Evolutionary conservation across 345 rosid genomes (phyloP), one percentile per base, ranked within the genome.

Genomic region (Crucihimalaya himalaica): DNA sequence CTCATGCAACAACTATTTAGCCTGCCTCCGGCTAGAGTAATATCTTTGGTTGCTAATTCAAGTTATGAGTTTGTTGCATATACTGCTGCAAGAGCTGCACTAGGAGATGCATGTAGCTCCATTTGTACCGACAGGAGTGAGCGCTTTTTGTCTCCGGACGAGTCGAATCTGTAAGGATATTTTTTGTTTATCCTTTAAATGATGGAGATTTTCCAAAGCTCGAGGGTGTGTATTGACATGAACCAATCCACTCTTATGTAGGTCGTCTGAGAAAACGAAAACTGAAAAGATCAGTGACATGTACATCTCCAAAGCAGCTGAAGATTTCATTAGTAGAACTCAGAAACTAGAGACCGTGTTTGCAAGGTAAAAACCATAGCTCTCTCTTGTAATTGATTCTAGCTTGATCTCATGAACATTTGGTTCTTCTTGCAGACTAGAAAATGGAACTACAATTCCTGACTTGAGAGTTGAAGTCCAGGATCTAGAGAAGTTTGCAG

Each of bases 401-500:
- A 57, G 51, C 55, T 53, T 59, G 64, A 42, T 34, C 73, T 72
- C 52, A 53, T 64, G 34, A 21, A 63, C 42, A 64, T 57, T 8
- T 50, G 62, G 1, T 48, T 46, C 34, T 67, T 73, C 43, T 66
- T 80, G 82, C 89, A 95, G 99, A 75, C 72, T 89, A 85, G 89
- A 92, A 55, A 89, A 83, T 67, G 82, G 88, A 78, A 68, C 79
- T 60, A 85, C 91, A 20, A 64, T 87, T 35, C 18, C 86, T 48
- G 97, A 94, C 81, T 61, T 94, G 80, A 81, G 86, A 83, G 78
- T 91, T 57, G 98, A 94, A 76, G 88, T 88, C 58, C 86, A 89
- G 75, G 97, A 95, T 69, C 73, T 89, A 42, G 97, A 88, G 86
- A 90, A 78, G 79, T 81, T 84, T 74, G 84, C 89, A 50, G 88